These are phyloP conservation scores for Sambucus nigra DNA, from an alignment of 129 eudicot genomes.

Conservation along the genomic window DNA sequence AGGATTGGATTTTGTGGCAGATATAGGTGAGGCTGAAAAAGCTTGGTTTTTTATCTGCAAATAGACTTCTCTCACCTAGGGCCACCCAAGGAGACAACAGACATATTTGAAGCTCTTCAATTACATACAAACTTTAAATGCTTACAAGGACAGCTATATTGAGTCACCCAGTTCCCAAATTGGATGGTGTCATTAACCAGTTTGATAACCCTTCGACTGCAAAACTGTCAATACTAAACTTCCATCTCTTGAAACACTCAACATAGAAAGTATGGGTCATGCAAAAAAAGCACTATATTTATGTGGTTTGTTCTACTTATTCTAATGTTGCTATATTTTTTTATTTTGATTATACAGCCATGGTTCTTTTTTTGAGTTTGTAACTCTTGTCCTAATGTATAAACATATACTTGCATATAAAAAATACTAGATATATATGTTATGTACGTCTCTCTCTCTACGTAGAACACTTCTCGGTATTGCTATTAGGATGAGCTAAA, in stretches of 20 bases:
- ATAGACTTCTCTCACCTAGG: slow-evolving; percentile 20
- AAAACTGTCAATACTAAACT: slow-evolving; percentile 24
- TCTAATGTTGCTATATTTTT: too few relatives aligned
- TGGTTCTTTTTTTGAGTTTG: too few relatives aligned
- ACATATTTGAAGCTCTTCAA: slow-evolving; percentile 35
- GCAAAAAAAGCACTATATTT: too few relatives aligned
- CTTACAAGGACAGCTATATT: slow-evolving; percentile 24
- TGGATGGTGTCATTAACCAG: slow-evolving; percentile 27
- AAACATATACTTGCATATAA: too few relatives aligned
- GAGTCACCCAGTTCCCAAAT: slow-evolving; percentile 23
- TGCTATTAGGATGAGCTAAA: too few relatives aligned
- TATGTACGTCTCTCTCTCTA: too few relatives aligned
- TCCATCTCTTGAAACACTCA: slow-evolving; percentile 28
- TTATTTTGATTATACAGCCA: slow-evolving; percentile 23
- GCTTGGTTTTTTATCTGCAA: slow-evolving; percentile 15
- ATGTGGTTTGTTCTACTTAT: too few relatives aligned
- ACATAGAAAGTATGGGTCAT: slow-evolving; percentile 21
- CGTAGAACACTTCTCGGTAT: too few relatives aligned
- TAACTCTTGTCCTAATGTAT: too few relatives aligned
- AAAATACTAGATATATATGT: too few relatives aligned
- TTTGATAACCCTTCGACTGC: slow-evolving; percentile 18
- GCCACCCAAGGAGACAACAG: slow-evolving; percentile 7
- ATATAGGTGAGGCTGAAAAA: slow-evolving; percentile 23
- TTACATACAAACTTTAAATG: slow-evolving; percentile 13
- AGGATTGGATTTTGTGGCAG: slow-evolving; percentile 23